Base-by-base conservation (phyloP, 495 filamentous ascomycete genomes). In the Hypoxylon fragiforme region DNA sequence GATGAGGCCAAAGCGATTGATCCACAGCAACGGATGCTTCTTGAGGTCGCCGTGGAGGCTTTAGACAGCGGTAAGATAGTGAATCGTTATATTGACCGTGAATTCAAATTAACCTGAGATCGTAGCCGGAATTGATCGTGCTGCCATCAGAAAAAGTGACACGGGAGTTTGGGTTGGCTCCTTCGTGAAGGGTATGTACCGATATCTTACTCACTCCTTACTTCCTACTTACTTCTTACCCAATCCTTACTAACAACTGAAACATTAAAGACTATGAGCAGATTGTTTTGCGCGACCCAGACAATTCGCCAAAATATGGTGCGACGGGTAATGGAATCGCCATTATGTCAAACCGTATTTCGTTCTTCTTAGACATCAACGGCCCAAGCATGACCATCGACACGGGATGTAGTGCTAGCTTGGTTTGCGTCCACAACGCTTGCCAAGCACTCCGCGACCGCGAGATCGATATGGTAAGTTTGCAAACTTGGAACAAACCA, bases 321-420 rank as follows among this genome's bases (percentile, higher is more conserved):
- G 60, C 47, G 8, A 63, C 54, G 2, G 69, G 71, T 1, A 73
- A 68, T n/a, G 69, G 62, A 59, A 67, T 67, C 4, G 48, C 65
- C 2, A 70, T 81, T 1, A 66, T 80, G 7, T 72, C 76, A 4
- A 80, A 81, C 46, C 81, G 89, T 3, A 73, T 78, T 35, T 71
- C 77, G 0, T 71, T 75, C 19, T 73, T 70, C 37, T 73, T 75
- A 42, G 72, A 77, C 44, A 64, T 76, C 51, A 66, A 71, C 11
- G 76, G 80, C 0, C 65, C 70, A 0, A 69, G 85, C 44, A 84
- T 85, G 65, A 88, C 83, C 40, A 77, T 91, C 18, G 89, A 92
- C 66, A 91, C 89, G 1, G 89, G 87, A 13, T 92, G 89, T 65
- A 90, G 87, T 13, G 86, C 84, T 13, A 88, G 84, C 34, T 44